A percentile compares a stretch with the other conserved stretches of the same genome.
Conservation (phyloP, 768 basidiomycete genomes). For the Daedaleopsis sinensis region DNA sequence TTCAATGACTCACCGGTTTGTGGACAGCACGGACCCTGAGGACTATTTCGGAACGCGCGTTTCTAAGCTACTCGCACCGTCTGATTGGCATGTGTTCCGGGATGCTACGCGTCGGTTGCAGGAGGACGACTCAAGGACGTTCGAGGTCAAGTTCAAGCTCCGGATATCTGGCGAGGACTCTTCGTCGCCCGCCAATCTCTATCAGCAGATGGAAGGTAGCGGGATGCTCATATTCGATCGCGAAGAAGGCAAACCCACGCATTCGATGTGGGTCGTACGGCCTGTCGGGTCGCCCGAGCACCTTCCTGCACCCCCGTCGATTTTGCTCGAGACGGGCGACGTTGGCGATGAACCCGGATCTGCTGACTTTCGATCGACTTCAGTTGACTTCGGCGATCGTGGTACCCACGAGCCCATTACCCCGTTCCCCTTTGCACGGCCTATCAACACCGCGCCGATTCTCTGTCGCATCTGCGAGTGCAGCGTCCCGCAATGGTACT, state of each 20-base stretch:
- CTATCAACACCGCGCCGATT: conserved; percentile 81
- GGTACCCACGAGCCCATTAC: conserved; percentile 45
- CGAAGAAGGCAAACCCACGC: conserved; percentile 82
- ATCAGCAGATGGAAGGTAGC: conserved; percentile 93
- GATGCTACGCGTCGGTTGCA: conserved; percentile 85
- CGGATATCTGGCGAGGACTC: conserved; percentile 70
- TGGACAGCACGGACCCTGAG: conserved; percentile 76
- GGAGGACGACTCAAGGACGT: conserved; percentile 91
- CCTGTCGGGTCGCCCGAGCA: conserved; percentile 74
- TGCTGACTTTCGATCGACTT: conserved; percentile 31
- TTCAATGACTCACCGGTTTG: not conserved
- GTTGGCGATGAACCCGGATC: conserved; percentile 39
- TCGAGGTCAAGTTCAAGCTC: conserved; percentile 89
- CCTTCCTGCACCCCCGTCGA: conserved; percentile 65
- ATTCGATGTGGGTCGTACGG: conserved; percentile 98
- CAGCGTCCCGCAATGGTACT: conserved; percentile 98
- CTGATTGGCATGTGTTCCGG: conserved; percentile 81
- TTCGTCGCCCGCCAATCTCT: conserved; percentile 48
- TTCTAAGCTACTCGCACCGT: conserved; percentile 76
- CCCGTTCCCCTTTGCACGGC: conserved; percentile 75
- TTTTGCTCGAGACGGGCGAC: conserved; percentile 54
- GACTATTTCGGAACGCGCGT: conserved; percentile 79
- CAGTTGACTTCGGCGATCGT: conserved; percentile 41
- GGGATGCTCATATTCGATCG: conserved; percentile 99
- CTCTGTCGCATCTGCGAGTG: conserved; percentile 98